phyloP scores from a whole-genome alignment of 768 basidiomycete species.

The Lactifluus subvellereus region DNA sequence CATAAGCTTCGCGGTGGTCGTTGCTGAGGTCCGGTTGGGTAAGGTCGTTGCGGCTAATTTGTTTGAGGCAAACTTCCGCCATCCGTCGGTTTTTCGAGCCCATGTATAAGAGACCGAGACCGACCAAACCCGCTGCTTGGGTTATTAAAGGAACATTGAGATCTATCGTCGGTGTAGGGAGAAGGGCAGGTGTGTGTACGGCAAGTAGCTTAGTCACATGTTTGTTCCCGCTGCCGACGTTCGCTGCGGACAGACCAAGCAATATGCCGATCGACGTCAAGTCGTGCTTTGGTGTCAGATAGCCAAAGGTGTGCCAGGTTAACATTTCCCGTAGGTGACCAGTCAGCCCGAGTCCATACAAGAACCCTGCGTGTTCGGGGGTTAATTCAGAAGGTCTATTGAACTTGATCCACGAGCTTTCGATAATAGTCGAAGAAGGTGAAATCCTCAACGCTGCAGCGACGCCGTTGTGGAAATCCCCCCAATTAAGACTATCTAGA shows the following conservation, averaged over 20 bases:
- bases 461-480: constrained; percentile 97
- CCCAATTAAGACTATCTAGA: constrained; percentile 75
- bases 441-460: constrained; percentile 85
- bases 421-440: constrained; percentile 65
- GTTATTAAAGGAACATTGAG: constrained; percentile 87
- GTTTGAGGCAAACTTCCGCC: constrained; percentile 86
- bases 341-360: constrained; percentile 85
- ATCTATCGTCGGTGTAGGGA: constrained; percentile 81
- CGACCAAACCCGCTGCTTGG: constrained; percentile 82
- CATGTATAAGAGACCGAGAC: constrained; percentile 84
- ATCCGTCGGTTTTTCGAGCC: constrained; percentile 84
- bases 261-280: constrained; percentile 90
- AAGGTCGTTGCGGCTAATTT: constrained; percentile 74
- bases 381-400: constrained; percentile 89
- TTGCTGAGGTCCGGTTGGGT: constrained; percentile 78
- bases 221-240: constrained; percentile 76
- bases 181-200: constrained; percentile 87
- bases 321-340: constrained; percentile 87
- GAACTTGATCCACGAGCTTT: constrained; percentile 94
- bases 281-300: constrained; percentile 94
- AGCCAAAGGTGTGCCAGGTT: constrained; percentile 93
- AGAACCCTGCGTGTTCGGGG: constrained; percentile 93
- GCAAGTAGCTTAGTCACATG: constrained; percentile 89
- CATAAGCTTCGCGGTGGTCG: constrained; percentile 89
- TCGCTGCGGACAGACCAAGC: constrained; percentile 88